Conservation (phyloP, 192 early-diverging fungal genomes). For the Jimgerdemannia flammicorona region DNA sequence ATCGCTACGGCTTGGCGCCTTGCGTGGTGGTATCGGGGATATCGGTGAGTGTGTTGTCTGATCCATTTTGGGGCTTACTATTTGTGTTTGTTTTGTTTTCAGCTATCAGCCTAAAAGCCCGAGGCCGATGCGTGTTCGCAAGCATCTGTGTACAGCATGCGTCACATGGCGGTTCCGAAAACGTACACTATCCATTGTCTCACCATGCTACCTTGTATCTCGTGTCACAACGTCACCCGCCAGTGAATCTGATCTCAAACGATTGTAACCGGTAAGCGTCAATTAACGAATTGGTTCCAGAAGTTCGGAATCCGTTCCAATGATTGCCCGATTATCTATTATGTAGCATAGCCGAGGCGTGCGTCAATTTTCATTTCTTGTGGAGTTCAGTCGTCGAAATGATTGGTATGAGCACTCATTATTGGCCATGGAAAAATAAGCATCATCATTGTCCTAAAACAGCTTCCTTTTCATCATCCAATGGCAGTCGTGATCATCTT, state of each 20-base stretch:
- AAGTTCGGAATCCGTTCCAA: not conserved
- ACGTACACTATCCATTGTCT: not conserved
- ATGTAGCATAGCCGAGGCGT: conserved; percentile 56
- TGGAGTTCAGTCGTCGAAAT: conserved; percentile 70
- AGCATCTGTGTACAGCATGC: too few relatives aligned
- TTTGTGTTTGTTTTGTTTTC: not conserved
- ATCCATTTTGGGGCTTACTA: conserved; percentile 14
- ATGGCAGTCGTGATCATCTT: conserved; percentile 46
- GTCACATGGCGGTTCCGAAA: too few relatives aligned
- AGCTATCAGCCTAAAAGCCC: too few relatives aligned
- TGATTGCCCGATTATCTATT: not conserved
- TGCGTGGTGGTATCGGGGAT: conserved; percentile 62
- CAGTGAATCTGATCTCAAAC: conserved; percentile 66
- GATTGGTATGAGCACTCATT: conserved; percentile 22
- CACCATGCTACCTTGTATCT: not conserved
- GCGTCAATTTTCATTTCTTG: conserved; percentile 66
- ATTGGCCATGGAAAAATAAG: not conserved
- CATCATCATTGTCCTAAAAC: too few relatives aligned
- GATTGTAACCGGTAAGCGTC: conserved; percentile 56
- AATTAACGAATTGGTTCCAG: conserved; percentile 1
- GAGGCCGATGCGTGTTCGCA: too few relatives aligned
- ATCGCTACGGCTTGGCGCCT: conserved; percentile 55
- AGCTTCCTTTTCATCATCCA: too few relatives aligned
- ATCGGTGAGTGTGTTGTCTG: conserved; percentile 28
- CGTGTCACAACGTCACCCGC: conserved; percentile 9